Conservation (phyloP, 192 early-diverging fungal species). For the Backusella liffmaniae region DNA sequence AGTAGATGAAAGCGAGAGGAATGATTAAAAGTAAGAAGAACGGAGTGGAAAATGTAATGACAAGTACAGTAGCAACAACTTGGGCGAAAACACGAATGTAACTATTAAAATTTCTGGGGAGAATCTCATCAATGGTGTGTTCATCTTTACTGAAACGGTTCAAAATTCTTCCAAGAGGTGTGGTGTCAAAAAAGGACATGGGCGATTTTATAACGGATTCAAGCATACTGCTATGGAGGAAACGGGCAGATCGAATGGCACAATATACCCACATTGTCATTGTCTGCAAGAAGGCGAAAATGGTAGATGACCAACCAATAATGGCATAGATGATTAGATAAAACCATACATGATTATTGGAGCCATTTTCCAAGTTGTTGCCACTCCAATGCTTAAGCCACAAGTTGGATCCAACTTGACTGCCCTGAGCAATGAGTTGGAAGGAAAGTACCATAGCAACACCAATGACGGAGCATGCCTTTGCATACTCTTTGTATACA, state of each 20-base stretch:
- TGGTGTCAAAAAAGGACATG: conserved; percentile 76
- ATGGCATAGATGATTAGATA: conserved; percentile 79
- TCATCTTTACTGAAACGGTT: conserved; percentile 91
- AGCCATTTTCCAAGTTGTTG: conserved; percentile 44
- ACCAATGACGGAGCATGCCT: conserved; percentile 62
- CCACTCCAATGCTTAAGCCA: conserved; percentile 79
- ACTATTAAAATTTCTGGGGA: conserved; percentile 54
- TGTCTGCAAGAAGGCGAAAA: conserved; percentile 63
- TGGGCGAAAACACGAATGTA: conserved; percentile 44
- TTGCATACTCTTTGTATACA: conserved; percentile 80
- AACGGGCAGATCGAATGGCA: conserved; percentile 75
- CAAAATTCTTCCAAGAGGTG: conserved; percentile 81
- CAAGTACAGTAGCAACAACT: conserved; percentile 43
- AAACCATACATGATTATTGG: conserved; percentile 43
- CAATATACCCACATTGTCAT: conserved; percentile 77
- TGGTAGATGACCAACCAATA: conserved; percentile 67
- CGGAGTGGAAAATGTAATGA: conserved; percentile 46
- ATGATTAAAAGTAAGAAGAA: conserved; percentile 49
- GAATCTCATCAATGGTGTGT: conserved; percentile 72
- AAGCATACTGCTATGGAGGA: conserved; percentile 76
- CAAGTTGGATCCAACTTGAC: conserved; percentile 59
- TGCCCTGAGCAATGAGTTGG: conserved; percentile 53
- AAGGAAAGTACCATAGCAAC: conserved; percentile 59
- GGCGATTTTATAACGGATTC: conserved; percentile 65
- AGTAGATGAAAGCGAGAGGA: conserved; percentile 45